Evolutionary conservation across 768 basidiomycete species (phyloP).

Genomic region (Russula griseocarnosa): DNA sequence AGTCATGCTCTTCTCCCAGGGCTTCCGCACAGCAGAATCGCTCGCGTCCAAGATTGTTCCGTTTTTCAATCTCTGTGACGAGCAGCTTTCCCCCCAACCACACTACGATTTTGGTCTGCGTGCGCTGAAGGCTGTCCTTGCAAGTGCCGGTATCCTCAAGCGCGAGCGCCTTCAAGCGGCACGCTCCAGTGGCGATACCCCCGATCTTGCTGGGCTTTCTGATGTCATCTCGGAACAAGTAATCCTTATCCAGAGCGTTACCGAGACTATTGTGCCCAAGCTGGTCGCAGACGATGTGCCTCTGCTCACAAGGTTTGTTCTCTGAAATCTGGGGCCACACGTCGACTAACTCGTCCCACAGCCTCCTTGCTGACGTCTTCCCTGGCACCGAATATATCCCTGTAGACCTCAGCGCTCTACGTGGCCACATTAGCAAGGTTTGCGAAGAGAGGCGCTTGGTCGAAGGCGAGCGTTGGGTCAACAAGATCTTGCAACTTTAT

Average conservation of each 20-base stretch:
- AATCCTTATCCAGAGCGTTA: conserved; percentile 96
- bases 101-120: conserved; percentile 99
- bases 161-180: conserved; percentile 70
- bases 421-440: conserved; percentile 80
- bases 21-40: conserved; percentile 95
- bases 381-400: conserved; percentile 91
- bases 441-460: conserved; percentile 85
- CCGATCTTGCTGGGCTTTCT: conserved; percentile 53
- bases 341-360: conserved; percentile 34
- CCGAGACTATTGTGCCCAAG: conserved; percentile 98
- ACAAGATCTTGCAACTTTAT: conserved; percentile 95
- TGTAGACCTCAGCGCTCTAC: conserved; percentile 80
- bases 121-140: conserved; percentile 92
- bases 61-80: conserved; percentile 98
- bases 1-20: conserved; percentile 99
- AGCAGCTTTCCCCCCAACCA: conserved; percentile 93
- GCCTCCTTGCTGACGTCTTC: conserved; percentile 94
- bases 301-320: conserved; percentile 74
- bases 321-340: conserved; percentile 2
- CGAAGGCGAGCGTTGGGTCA: conserved; percentile 83
- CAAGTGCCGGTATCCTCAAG: conserved; percentile 96
- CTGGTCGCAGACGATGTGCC: conserved; percentile 96
- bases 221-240: conserved; percentile 85
- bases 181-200: conserved; percentile 38
- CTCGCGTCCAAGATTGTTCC: conserved; percentile 99